A percentile compares a stretch with the other conserved stretches of the same genome.
Evolutionary conservation across 2,329 filamentous ascomycete genomes (phyloP).

Genomic region (Penicillium digitatum): DNA sequence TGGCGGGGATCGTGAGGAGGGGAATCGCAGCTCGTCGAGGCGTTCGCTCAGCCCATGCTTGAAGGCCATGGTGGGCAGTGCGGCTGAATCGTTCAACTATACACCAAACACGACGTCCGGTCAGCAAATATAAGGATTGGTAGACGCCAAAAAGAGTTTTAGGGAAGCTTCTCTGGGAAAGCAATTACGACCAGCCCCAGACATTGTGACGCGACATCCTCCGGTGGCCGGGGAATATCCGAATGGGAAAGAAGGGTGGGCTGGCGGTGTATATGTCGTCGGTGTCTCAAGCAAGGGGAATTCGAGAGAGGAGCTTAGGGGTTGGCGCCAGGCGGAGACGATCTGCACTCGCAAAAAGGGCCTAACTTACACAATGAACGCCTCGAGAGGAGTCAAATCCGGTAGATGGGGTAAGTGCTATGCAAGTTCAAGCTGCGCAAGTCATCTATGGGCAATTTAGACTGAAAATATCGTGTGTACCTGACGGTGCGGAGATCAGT

Average conservation of each 20-base stretch:
- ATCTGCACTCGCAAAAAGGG: slow-evolving; percentile 26
- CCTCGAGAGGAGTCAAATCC: slow-evolving; percentile 29
- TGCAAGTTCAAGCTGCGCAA: slow-evolving; percentile 10
- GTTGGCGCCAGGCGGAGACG: slow-evolving; percentile 24
- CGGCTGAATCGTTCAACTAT: slow-evolving; percentile 31
- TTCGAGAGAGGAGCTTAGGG: slow-evolving; percentile 36
- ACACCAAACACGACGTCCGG: slow-evolving; percentile 19
- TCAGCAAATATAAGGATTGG: slow-evolving; percentile 25
- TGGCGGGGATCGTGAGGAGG: slow-evolving; percentile 70
- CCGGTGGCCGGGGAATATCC: slow-evolving; percentile 16
- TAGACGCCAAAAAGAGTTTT: slow-evolving; percentile 10
- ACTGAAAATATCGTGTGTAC: slow-evolving; percentile 19
- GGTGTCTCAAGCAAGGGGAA: slow-evolving; percentile 33
- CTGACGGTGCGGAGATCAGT: slow-evolving; percentile 36
- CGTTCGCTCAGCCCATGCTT: slow-evolving; percentile 59
- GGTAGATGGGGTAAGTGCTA: slow-evolving; percentile 10
- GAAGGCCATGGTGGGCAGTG: slow-evolving; percentile 56
- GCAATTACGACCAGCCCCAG: slow-evolving; percentile 16
- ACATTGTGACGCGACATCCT: not conserved
- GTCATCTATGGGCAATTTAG: slow-evolving; percentile 20
- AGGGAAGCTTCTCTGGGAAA: slow-evolving; percentile 10
- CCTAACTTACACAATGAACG: slow-evolving; percentile 39
- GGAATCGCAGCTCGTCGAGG: slow-evolving; percentile 78
- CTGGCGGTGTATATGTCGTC: slow-evolving; percentile 31
- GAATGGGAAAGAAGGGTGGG: slow-evolving; percentile 16